A percentile compares a stretch with the other conserved stretches of the same genome.
These are phyloP conservation scores for Torulaspora delbrueckii DNA, from an alignment of 805 yeast genomes.

Conservation along the genomic window DNA sequence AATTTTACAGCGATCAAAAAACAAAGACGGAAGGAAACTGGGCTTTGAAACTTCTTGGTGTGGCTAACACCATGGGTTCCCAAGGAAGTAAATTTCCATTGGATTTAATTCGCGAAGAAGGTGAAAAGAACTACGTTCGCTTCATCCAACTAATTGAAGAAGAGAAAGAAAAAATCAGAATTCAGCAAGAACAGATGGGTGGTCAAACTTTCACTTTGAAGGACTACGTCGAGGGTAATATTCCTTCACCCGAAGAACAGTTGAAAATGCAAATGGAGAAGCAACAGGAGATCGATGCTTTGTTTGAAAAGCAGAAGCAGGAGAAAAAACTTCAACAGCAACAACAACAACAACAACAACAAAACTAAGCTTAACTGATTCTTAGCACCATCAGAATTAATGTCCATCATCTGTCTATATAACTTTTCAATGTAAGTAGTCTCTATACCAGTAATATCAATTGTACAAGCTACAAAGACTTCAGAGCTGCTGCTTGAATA, in stretches of 20 bases:
- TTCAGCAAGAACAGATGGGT: constrained; percentile 75
- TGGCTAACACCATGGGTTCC: constrained; percentile 28
- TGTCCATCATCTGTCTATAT: constrained; percentile 6
- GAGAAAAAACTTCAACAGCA: constrained; percentile 14
- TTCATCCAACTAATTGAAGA: constrained; percentile 80
- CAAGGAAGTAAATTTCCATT: constrained; percentile 54
- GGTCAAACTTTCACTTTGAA: constrained; percentile 79
- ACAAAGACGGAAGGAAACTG: constrained; percentile 44
- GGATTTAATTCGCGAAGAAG: constrained; percentile 86
- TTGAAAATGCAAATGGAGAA: constrained; percentile 41
- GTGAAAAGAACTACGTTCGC: constrained; percentile 80
- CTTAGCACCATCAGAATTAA: background rate
- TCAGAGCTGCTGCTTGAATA: background rate
- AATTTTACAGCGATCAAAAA: constrained; percentile 56
- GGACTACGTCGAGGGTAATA: constrained; percentile 78
- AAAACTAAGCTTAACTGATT: background rate
- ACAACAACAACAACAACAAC: constrained; percentile 7
- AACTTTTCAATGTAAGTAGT: constrained; percentile 7
- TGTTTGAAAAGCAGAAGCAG: constrained; percentile 31
- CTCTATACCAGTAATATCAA: background rate
- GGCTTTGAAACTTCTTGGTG: constrained; percentile 61
- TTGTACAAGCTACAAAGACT: background rate
- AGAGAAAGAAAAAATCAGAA: constrained; percentile 59
- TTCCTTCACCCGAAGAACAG: constrained; percentile 68
- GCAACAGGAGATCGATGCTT: constrained; percentile 38